Percentiles rank a stretch among this genome's conserved stretches.
Conservation (phyloP, 441 rosid species). For the Erysimum cheiri region DNA sequence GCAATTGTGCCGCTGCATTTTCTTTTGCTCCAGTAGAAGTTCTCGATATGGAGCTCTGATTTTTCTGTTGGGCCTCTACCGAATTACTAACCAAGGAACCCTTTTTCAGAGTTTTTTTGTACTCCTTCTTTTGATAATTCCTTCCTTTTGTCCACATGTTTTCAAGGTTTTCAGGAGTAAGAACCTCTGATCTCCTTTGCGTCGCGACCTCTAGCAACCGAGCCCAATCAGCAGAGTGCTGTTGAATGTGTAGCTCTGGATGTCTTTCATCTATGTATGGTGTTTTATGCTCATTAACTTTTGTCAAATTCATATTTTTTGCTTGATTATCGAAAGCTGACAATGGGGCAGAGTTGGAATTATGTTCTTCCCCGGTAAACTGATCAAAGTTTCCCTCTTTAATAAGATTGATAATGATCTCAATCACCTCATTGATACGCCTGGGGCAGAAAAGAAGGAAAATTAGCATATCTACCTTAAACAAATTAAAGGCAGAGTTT, state of each 20-base stretch:
- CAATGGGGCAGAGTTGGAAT: constrained; percentile 44
- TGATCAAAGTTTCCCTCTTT: constrained; percentile 57
- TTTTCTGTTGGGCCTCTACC: constrained; percentile 38
- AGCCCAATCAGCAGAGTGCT: constrained; percentile 81
- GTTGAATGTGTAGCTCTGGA: constrained; percentile 52
- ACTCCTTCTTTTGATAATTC: constrained; percentile 84
- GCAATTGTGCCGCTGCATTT: constrained; percentile 42
- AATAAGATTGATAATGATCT: constrained; percentile 63
- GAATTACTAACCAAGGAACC: constrained; percentile 39
- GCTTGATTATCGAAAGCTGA: constrained; percentile 53
- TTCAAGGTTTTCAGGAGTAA: constrained; percentile 96
- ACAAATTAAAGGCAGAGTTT: constrained; percentile 13
- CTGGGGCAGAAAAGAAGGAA: constrained; percentile 47
- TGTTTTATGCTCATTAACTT: constrained; percentile 46
- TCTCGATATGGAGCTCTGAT: constrained; percentile 37
- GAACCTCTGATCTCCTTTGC: constrained; percentile 94
- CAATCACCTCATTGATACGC: constrained; percentile 89
- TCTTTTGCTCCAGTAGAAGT: constrained; percentile 51
- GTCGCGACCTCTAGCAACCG: constrained; percentile 80
- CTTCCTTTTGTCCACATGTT: constrained; percentile 99
- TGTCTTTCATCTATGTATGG: constrained; percentile 41
- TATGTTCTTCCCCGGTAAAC: constrained; percentile 47
- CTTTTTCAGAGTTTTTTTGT: constrained; percentile 52
- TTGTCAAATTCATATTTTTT: constrained; percentile 45
- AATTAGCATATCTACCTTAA: constrained; percentile 27